A percentile compares a stretch with the other conserved stretches of the same genome.
phyloP scores from a whole-genome alignment of 2,329 filamentous ascomycete genomes.

The Neophaeococcomyces aloes region DNA sequence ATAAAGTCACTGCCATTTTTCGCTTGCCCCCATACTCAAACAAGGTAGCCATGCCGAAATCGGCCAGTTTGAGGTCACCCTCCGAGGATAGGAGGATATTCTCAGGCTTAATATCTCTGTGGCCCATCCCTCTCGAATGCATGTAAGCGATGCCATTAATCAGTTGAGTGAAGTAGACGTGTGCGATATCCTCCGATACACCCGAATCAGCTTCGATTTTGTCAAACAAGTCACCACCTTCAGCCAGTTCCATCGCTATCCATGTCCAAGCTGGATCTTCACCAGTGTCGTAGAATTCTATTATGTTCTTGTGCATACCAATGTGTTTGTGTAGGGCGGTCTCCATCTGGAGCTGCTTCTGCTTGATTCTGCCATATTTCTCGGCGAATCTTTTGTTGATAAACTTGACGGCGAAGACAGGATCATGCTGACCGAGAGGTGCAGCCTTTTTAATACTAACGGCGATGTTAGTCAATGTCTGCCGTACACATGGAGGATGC shows the following conservation, averaged over 20 bases:
- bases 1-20: conserved; percentile 79
- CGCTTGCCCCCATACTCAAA: conserved; percentile 79
- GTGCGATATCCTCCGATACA: conserved; percentile 86
- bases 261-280: conserved; percentile 83
- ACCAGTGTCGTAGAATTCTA: conserved; percentile 79
- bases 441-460: conserved; percentile 82
- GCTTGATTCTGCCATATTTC: conserved; percentile 74
- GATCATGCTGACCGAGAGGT: conserved; percentile 56
- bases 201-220: conserved; percentile 98
- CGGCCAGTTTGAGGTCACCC: conserved; percentile 85
- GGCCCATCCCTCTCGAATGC: conserved; percentile 89
- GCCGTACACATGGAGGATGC: conserved; percentile 21
- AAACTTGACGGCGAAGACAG: conserved; percentile 94
- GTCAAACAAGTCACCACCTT: conserved; percentile 94
- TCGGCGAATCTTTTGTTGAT: conserved; percentile 95
- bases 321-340: conserved; percentile 81
- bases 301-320: conserved; percentile 83
- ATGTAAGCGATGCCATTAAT: conserved; percentile 86
- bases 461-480: conserved; percentile 22
- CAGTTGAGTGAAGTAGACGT: conserved; percentile 90
- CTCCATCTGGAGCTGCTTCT: conserved; percentile 86
- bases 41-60: conserved; percentile 90
- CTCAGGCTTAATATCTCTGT: conserved; percentile 86
- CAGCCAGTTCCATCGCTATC: conserved; percentile 97
- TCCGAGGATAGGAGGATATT: conserved; percentile 81